A percentile compares a stretch with the other conserved stretches of the same genome.
These are phyloP conservation scores for Cronartium quercuum DNA, from an alignment of 1,284 basidiomycete species.

Conservation along the genomic window DNA sequence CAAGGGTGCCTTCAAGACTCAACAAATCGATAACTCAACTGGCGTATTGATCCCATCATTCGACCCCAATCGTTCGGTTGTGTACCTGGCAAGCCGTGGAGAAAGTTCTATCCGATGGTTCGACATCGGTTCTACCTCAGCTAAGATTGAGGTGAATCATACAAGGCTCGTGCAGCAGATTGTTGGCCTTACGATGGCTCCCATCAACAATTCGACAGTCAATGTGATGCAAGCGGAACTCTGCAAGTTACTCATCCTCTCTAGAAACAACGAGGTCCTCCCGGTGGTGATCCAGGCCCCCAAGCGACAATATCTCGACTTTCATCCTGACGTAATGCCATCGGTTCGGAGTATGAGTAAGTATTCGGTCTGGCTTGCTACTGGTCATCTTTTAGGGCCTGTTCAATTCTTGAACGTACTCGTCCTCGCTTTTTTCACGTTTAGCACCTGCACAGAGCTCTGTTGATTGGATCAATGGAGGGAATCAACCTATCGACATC, in stretches of 20 bases:
- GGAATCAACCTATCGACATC: conserved; percentile 44
- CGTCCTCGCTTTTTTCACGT: neutral
- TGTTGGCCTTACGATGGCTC: conserved; percentile 47
- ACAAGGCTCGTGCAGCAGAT: conserved; percentile 46
- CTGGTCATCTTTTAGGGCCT: neutral
- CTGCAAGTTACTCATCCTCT: conserved; percentile 49
- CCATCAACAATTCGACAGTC: conserved; percentile 47
- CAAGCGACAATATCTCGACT: conserved; percentile 52
- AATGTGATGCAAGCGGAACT: conserved; percentile 53
- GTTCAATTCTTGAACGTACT: neutral
- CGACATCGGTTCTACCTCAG: conserved; percentile 42
- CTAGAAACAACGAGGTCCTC: conserved; percentile 50
- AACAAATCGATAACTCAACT: conserved; percentile 50
- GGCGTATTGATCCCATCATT: conserved; percentile 49
- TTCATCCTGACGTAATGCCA: conserved; percentile 52
- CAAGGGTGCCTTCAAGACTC: conserved; percentile 41
- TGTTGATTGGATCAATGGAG: conserved; percentile 49
- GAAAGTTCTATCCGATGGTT: conserved; percentile 52
- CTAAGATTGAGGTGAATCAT: conserved; percentile 41
- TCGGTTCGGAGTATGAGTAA: conserved; percentile 46
- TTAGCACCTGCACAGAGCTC: conserved; percentile 49
- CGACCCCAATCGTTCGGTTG: conserved; percentile 50
- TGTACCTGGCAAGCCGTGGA: conserved; percentile 51
- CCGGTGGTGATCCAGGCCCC: conserved; percentile 51
- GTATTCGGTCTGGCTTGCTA: conserved; percentile 26